These are phyloP conservation scores for Trifolium pratense DNA, from an alignment of 306 rosid genomes.

Conservation along the genomic window DNA sequence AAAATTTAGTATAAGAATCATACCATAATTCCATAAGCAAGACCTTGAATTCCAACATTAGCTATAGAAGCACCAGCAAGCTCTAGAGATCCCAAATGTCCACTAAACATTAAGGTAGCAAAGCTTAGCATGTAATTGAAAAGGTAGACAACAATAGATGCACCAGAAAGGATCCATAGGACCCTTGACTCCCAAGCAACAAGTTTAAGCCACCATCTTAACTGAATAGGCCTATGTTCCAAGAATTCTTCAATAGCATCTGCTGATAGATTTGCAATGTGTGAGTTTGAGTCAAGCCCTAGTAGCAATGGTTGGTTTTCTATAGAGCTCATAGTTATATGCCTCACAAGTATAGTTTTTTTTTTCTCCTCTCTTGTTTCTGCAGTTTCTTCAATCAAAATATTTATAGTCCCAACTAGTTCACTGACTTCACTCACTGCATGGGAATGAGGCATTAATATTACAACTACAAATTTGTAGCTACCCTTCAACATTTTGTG, in stretches of 20 bases:
- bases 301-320: slow-evolving; percentile 40
- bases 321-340: slow-evolving; percentile 33
- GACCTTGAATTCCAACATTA: slow-evolving; percentile 78
- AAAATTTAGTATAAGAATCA: not conserved
- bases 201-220: slow-evolving; percentile 63
- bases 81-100: slow-evolving; percentile 67
- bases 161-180: slow-evolving; percentile 64
- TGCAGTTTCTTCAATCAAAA: not conserved
- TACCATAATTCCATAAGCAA: slow-evolving; percentile 84
- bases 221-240: slow-evolving; percentile 36
- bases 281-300: slow-evolving; percentile 40
- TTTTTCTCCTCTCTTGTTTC: not conserved
- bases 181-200: slow-evolving; percentile 73
- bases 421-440: slow-evolving; percentile 33
- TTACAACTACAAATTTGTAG: not conserved
- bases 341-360: not conserved
- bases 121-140: slow-evolving; percentile 49
- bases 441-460: not conserved
- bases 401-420: not conserved
- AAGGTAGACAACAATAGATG: slow-evolving; percentile 47
- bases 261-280: slow-evolving; percentile 49
- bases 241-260: slow-evolving; percentile 50
- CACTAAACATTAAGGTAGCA: slow-evolving; percentile 59
- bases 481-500: slow-evolving; percentile 6
- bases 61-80: slow-evolving; percentile 83